Percentiles rank a stretch among this genome's conserved stretches.
Evolutionary conservation across 2,329 filamentous ascomycete genomes (phyloP).

Genomic region (Rhexocercosporidium sp.): DNA sequence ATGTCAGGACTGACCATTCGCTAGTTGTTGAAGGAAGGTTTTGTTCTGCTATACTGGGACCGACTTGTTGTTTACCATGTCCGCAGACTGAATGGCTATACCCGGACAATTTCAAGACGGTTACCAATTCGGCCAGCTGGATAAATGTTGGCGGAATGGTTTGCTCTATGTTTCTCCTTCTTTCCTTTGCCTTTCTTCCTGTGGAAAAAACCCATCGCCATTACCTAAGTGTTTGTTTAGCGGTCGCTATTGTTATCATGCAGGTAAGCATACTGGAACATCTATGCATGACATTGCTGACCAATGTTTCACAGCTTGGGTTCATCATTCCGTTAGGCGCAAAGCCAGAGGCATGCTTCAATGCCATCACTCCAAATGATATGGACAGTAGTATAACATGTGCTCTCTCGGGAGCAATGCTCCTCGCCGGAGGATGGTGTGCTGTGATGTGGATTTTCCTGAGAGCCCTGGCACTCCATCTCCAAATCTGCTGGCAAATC

Average conservation of each 20-base stretch:
- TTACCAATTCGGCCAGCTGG: constrained; percentile 77
- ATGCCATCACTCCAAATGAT: constrained; percentile 90
- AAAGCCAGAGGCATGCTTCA: constrained; percentile 81
- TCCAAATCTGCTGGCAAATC: constrained; percentile 98
- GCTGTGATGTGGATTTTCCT: constrained; percentile 91
- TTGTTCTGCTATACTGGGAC: constrained; percentile 56
- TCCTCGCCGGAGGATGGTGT: constrained; percentile 85
- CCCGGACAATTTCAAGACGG: constrained; percentile 60
- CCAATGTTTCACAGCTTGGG: constrained; percentile 63
- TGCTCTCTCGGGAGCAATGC: constrained; percentile 84
- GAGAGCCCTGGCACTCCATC: constrained; percentile 86
- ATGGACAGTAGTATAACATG: constrained; percentile 85
- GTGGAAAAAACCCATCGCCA: constrained; percentile 90
- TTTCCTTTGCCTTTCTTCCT: constrained; percentile 81
- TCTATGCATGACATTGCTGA: constrained; percentile 16
- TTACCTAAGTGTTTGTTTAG: constrained; percentile 89
- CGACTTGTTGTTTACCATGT: constrained; percentile 87
- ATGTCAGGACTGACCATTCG: constrained; percentile 1
- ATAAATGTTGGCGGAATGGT: constrained; percentile 76
- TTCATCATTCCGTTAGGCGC: constrained; percentile 88
- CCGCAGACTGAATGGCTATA: constrained; percentile 81
- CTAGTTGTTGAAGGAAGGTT: constrained; percentile 60
- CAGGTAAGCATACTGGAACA: constrained; percentile 61
- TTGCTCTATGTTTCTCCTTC: constrained; percentile 75
- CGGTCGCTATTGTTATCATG: constrained; percentile 76